Conservation (phyloP, 345 rosid genomes). For the Nephelium lappaceum region DNA sequence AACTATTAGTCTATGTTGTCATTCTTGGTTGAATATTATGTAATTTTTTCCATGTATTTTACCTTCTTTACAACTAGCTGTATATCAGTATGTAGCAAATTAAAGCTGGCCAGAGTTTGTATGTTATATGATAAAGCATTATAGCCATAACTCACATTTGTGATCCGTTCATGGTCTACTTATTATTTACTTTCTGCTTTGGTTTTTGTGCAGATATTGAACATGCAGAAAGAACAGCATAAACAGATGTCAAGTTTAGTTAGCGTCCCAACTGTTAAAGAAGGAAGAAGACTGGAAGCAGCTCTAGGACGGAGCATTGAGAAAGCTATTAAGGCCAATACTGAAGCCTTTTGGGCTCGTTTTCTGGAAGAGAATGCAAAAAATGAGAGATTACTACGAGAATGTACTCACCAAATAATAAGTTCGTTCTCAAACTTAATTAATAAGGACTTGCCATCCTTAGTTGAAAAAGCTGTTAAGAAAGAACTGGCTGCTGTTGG, state of each 20-base stretch:
- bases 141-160: neutral
- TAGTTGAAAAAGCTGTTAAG: constrained; percentile 70
- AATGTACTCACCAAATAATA: constrained; percentile 61
- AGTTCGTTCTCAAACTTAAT: constrained; percentile 52
- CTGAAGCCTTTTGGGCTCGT: constrained; percentile 82
- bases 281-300: constrained; percentile 78
- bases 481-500: constrained; percentile 65
- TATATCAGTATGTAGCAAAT: too few relatives aligned
- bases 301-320: constrained; percentile 71
- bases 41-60: neutral
- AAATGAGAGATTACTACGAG: constrained; percentile 63
- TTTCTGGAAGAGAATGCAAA: constrained; percentile 72
- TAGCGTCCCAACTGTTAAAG: constrained; percentile 57
- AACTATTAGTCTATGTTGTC: neutral
- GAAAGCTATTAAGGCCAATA: constrained; percentile 68
- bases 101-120: neutral
- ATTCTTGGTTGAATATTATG: neutral
- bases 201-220: constrained; percentile 52
- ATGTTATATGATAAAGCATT: neutral
- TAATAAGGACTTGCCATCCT: constrained; percentile 60
- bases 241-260: constrained; percentile 70
- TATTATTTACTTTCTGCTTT: constrained; percentile 1
- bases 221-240: constrained; percentile 76
- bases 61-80: neutral
- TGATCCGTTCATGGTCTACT: neutral